These are phyloP conservation scores for Globisporangium cystogenes DNA, from an alignment of 352 stramenopile genomes.

Conservation along the genomic window DNA sequence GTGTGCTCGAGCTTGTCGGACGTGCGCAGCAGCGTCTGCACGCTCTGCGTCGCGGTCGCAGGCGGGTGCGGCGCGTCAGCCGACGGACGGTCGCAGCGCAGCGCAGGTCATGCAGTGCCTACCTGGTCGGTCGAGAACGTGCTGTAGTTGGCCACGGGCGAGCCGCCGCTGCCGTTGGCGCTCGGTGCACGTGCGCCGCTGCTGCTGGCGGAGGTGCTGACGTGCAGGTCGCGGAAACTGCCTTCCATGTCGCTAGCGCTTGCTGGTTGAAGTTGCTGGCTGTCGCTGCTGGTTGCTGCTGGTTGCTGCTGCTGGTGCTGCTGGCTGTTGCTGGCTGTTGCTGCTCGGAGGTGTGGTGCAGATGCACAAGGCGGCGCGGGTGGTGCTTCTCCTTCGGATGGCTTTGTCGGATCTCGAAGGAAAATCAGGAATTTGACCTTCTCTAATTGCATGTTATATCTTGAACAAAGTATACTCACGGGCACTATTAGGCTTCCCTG, in stretches of 20 bases:
- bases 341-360: neutral
- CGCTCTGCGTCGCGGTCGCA: slow-evolving; percentile 23
- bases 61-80: too few relatives aligned
- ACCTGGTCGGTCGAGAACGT: slow-evolving; percentile 59
- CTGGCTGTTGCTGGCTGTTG: neutral
- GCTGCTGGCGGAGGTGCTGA: slow-evolving; percentile 5
- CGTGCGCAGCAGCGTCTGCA: slow-evolving; percentile 57
- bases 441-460: too few relatives aligned
- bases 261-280: neutral
- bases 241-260: slow-evolving; percentile 22
- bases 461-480: too few relatives aligned
- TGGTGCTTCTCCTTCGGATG: too few relatives aligned
- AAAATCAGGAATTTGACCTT: too few relatives aligned
- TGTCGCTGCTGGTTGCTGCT: neutral
- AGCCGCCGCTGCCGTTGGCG: neutral
- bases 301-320: neutral
- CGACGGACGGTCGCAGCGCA: too few relatives aligned
- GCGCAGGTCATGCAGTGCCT: too few relatives aligned
- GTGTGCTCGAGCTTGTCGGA: slow-evolving; percentile 73
- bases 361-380: too few relatives aligned
- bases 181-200: neutral
- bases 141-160: slow-evolving; percentile 60
- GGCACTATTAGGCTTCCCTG: neutral
- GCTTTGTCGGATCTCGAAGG: too few relatives aligned
- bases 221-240: slow-evolving; percentile 25